These are phyloP conservation scores for Mortierella sp. DNA, from an alignment of 371 early-diverging fungal genomes.

Conservation along the genomic window DNA sequence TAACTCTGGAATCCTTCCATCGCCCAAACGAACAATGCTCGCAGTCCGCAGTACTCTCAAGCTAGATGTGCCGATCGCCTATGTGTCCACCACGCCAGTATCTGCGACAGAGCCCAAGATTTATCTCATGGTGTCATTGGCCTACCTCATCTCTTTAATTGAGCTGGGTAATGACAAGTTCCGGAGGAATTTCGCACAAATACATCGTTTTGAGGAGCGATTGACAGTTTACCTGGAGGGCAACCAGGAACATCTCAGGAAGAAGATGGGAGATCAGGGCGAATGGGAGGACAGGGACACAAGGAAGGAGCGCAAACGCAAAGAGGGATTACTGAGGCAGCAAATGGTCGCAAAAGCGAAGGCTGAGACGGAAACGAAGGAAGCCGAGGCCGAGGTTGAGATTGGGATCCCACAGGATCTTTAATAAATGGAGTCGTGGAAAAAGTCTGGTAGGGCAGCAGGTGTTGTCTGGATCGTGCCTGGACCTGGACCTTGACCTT, in stretches of 20 bases:
- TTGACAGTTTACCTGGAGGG: conserved; percentile 43
- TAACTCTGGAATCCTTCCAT: conserved; percentile 71
- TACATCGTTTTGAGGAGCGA: conserved; percentile 59
- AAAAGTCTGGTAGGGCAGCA: conserved; percentile 26
- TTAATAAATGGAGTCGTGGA: conserved; percentile 11
- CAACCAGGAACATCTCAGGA: not conserved
- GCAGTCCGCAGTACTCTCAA: conserved; percentile 71
- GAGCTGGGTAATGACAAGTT: conserved; percentile 67
- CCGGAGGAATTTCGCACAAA: conserved; percentile 59
- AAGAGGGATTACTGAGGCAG: conserved; percentile 59
- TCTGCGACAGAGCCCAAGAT: conserved; percentile 36
- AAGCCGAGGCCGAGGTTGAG: not conserved
- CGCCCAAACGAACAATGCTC: conserved; percentile 67
- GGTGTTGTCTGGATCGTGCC: not conserved
- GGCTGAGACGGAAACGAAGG: conserved; percentile 2
- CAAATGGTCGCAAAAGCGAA: conserved; percentile 15
- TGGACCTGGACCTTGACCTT: no score
- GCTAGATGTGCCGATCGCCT: conserved; percentile 70
- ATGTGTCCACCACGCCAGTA: conserved; percentile 35
- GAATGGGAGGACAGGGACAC: conserved; percentile 67
- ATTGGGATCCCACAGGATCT: no score
- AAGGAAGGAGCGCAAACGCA: conserved; percentile 63
- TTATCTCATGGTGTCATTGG: conserved; percentile 59
- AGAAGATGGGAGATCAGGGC: conserved; percentile 32
- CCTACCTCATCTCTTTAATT: conserved; percentile 58